A percentile compares a stretch with the other conserved stretches of the same genome.
Evolutionary conservation across 2,329 filamentous ascomycete species (phyloP).

Genomic region (Endothia cerciana): DNA sequence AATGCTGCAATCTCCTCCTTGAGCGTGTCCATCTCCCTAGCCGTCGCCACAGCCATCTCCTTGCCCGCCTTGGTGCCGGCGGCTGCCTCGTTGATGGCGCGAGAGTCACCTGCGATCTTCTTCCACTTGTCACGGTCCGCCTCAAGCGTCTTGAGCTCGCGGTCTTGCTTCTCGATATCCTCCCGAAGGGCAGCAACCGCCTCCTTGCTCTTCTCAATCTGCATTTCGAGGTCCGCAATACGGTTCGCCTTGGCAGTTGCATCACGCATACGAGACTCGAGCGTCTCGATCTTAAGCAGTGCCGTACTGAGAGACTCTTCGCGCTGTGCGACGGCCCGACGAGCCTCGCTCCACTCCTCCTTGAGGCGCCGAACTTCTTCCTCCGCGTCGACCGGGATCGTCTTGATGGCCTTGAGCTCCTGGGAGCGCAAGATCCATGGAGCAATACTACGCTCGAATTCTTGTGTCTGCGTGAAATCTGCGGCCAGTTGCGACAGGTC

Average conservation of each 20-base stretch:
- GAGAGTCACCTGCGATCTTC: slow-evolving; percentile 67
- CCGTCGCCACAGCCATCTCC: slow-evolving; percentile 70
- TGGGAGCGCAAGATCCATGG: slow-evolving; percentile 86
- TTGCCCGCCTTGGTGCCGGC: slow-evolving; percentile 57
- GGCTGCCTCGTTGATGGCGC: slow-evolving; percentile 56
- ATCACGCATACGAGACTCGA: slow-evolving; percentile 85
- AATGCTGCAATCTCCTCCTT: slow-evolving; percentile 69
- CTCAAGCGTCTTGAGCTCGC: slow-evolving; percentile 67
- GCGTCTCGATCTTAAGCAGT: slow-evolving; percentile 89
- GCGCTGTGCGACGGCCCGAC: slow-evolving; percentile 70
- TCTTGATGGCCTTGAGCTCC: slow-evolving; percentile 81
- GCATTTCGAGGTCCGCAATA: slow-evolving; percentile 67
- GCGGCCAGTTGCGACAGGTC: slow-evolving; percentile 72
- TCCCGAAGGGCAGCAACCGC: slow-evolving; percentile 60
- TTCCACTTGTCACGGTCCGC: slow-evolving; percentile 72
- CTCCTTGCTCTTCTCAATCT: slow-evolving; percentile 57
- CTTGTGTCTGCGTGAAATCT: slow-evolving; percentile 73
- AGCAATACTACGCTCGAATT: slow-evolving; percentile 75
- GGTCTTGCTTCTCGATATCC: slow-evolving; percentile 68
- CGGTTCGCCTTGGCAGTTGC: slow-evolving; percentile 75
- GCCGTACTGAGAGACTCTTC: slow-evolving; percentile 86
- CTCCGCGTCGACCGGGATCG: slow-evolving; percentile 78
- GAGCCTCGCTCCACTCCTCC: slow-evolving; percentile 78
- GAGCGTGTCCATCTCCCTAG: slow-evolving; percentile 73
- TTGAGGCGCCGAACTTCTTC: slow-evolving; percentile 81